A percentile compares a stretch with the other conserved stretches of the same genome.
phyloP scores from a whole-genome alignment of 345 rosid genomes.

The Eucalyptus globulus region DNA sequence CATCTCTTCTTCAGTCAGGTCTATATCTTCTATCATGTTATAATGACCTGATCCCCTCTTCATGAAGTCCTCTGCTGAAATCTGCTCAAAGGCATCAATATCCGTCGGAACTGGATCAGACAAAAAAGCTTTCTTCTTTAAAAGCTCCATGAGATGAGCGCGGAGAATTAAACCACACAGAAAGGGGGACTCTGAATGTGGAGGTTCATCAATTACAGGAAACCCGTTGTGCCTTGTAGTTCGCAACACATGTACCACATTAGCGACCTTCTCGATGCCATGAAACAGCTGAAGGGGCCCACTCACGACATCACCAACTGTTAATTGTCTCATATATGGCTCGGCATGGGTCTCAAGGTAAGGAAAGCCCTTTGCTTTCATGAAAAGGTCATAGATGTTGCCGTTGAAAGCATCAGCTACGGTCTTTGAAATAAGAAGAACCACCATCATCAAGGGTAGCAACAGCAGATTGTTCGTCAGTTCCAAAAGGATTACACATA shows the following conservation, averaged over 20 bases:
- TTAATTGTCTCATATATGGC: conserved; percentile 88
- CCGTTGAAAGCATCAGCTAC: conserved; percentile 82
- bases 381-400: conserved; percentile 74
- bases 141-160: conserved; percentile 56
- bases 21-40: conserved; percentile 52
- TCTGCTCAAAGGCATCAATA: conserved; percentile 18
- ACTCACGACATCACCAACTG: conserved; percentile 64
- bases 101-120: conserved; percentile 21
- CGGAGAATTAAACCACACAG: conserved; percentile 74
- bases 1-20: conserved; percentile 67
- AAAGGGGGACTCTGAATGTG: conserved; percentile 27
- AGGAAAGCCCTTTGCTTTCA: conserved; percentile 89
- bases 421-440: conserved; percentile 84
- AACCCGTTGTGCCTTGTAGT: conserved; percentile 72
- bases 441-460: conserved; percentile 87
- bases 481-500: conserved; percentile 80
- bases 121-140: conserved; percentile 60
- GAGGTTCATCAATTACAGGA: conserved; percentile 68
- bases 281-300: conserved; percentile 70
- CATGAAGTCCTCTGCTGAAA: conserved; percentile 58
- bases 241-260: conserved; percentile 60
- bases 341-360: conserved; percentile 67
- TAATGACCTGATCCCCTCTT: conserved; percentile 64
- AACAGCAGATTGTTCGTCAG: conserved; percentile 75
- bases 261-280: conserved; percentile 70